These are phyloP conservation scores for Panicum virgatum DNA, from an alignment of 202 grass and related monocot genomes.

Conservation along the genomic window DNA sequence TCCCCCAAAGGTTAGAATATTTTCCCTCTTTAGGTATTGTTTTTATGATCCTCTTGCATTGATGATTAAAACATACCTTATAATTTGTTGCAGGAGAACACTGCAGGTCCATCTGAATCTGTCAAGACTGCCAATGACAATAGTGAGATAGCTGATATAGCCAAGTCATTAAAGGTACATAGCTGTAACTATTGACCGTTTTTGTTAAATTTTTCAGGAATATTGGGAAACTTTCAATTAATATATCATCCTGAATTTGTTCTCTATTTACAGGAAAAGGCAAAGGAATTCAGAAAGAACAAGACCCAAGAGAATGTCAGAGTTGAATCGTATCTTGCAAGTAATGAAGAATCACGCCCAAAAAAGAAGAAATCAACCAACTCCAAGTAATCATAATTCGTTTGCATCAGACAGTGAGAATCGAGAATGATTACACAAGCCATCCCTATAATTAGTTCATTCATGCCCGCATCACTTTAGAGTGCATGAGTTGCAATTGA, in stretches of 20 bases:
- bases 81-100: conserved; percentile 66
- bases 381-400: conserved; percentile 31
- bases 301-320: conserved; percentile 59
- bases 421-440: neutral
- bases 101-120: conserved; percentile 37
- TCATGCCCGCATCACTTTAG: neutral
- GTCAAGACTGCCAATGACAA: conserved; percentile 41
- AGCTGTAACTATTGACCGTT: neutral
- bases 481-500: conserved; percentile 24
- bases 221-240: neutral
- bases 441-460: too few relatives aligned
- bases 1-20: conserved; percentile 70
- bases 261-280: conserved; percentile 74
- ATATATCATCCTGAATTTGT: neutral
- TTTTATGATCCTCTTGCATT: conserved; percentile 11
- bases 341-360: conserved; percentile 49
- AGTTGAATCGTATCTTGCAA: conserved; percentile 75
- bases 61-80: conserved; percentile 6
- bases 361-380: conserved; percentile 67
- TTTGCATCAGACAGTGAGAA: neutral
- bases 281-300: conserved; percentile 72
- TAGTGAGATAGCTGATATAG: conserved; percentile 49
- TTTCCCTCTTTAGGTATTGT: neutral
- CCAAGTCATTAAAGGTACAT: conserved; percentile 84
- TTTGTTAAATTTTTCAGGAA: neutral